Evolutionary conservation across 176 grass and related monocot genomes (phyloP), one percentile per base, ranked within the genome.

Genomic region (Rhipidocladum racemiflorum): DNA sequence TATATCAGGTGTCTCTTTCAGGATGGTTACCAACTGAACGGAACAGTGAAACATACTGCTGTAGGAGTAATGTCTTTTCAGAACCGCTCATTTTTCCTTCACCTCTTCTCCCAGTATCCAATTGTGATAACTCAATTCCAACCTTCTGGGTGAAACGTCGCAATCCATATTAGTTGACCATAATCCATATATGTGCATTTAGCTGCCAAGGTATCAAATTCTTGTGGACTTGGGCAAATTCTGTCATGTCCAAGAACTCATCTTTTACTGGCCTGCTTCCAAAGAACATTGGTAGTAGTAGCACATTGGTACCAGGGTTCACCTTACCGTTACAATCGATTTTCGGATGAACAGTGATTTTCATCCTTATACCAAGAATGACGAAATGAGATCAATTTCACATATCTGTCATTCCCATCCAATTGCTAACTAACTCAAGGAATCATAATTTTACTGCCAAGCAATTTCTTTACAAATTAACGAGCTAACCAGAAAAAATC

Each of bases 111-210:
- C 56, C 78, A 9, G 16, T 21, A 28, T 12, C 15, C 36, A 45
- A 34, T 13, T 39, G 28, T 20, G 27, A 36, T 38, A 17, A 21
- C 27, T 12, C 28, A 14, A 14, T 36, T 56, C 48, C 15, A 74
- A 16, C 30, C 21, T 45, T 87, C 1, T 16, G 39, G 70, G 76
- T 63, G 75, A 53, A 72, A 86, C 30, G 4, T 79, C 34, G 25
- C 40, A 40, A 34, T 68, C 61, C 39, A 61, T 35, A 10, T 72
- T 14, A 12, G 55, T 18, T 72, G 69, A 64, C 49, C 21, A 15
- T 45, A 36, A n/a, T n/a, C n/a, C n/a, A 34, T 34, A 21, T 32
- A 42, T 8, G 18, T 50, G 15, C 13, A 16, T 46, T 55, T 84
- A 25, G 82, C 51, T 69, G 29, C 74, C 49, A 71, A 62, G 65